Conservation (phyloP, 345 rosid species). For the Fremontodendron californicum region DNA sequence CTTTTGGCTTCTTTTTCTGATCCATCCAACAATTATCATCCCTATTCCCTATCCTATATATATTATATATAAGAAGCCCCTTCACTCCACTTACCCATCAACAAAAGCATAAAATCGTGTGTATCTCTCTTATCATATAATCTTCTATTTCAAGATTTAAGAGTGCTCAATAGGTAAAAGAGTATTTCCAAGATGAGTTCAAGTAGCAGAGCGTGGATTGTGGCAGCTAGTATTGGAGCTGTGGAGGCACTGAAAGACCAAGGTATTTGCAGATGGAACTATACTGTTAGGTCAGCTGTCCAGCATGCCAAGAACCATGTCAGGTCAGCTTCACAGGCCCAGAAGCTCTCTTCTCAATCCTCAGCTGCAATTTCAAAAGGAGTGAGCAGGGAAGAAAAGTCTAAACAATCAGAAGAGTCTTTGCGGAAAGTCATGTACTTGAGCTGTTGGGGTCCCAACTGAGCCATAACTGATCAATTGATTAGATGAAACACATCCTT, state of each 20-base stretch:
- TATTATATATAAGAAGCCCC: not conserved
- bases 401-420: constrained; percentile 41
- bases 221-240: constrained; percentile 48
- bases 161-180: too few relatives aligned
- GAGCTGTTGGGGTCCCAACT: constrained; percentile 53
- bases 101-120: not conserved
- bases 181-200: constrained; percentile 31
- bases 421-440: constrained; percentile 45
- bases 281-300: constrained; percentile 32
- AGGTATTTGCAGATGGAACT: constrained; percentile 58
- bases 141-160: not conserved
- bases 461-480: not conserved
- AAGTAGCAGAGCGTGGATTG: constrained; percentile 46
- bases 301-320: constrained; percentile 43
- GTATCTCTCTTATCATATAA: not conserved
- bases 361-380: constrained; percentile 14
- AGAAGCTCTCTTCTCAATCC: constrained; percentile 38
- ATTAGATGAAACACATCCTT: not conserved
- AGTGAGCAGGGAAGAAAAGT: constrained; percentile 9
- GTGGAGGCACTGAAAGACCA: constrained; percentile 64
- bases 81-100: not conserved
- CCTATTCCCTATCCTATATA: not conserved
- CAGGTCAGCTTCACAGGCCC: constrained; percentile 39
- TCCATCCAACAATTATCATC: not conserved
- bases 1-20: not conserved